A percentile compares a stretch with the other conserved stretches of the same genome.
Conservation (phyloP, 2,329 filamentous ascomycete genomes). For the Bipolaris bicolor region DNA sequence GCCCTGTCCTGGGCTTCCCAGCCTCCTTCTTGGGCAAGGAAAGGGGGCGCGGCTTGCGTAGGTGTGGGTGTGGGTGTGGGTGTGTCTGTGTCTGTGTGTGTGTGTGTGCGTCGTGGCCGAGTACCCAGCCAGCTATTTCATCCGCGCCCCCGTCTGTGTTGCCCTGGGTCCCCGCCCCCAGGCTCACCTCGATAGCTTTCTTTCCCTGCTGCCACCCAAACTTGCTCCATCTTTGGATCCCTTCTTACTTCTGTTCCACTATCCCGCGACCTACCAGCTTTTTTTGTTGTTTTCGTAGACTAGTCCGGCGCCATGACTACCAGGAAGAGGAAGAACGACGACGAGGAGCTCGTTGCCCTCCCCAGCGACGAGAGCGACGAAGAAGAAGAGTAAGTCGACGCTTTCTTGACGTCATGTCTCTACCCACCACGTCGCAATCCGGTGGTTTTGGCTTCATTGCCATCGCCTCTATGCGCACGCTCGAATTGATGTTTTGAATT, state of each 20-base stretch:
- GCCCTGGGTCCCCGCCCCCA: constrained; percentile 11
- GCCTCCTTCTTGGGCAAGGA: constrained; percentile 27
- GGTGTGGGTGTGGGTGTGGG: constrained; percentile 10
- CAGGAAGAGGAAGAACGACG: constrained; percentile 54
- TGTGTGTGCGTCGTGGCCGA: neutral
- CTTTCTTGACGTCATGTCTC: constrained; percentile 48
- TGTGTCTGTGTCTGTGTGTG: neutral
- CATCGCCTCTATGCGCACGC: constrained; percentile 25
- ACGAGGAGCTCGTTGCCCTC: constrained; percentile 54
- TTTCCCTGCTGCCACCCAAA: constrained; percentile 9
- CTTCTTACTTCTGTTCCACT: constrained; percentile 6
- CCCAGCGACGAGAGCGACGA: constrained; percentile 52
- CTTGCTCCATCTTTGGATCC: neutral
- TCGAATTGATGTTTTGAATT: constrained; percentile 19
- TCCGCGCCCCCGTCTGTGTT: constrained; percentile 32
- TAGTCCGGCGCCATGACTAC: constrained; percentile 42
- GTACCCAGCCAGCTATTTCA: constrained; percentile 26
- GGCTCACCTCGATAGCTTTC: constrained; percentile 16
- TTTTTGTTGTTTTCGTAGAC: constrained; percentile 21
- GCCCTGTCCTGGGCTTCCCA: constrained; percentile 40
- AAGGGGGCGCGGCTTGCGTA: constrained; percentile 19
- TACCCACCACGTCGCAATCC: constrained; percentile 26
- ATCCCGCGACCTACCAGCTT: constrained; percentile 25
- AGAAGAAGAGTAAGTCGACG: constrained; percentile 52
- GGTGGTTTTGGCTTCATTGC: constrained; percentile 25